Evolutionary conservation across 108 stramenopile species (phyloP).

Genomic region (Skeletonema grethae): DNA sequence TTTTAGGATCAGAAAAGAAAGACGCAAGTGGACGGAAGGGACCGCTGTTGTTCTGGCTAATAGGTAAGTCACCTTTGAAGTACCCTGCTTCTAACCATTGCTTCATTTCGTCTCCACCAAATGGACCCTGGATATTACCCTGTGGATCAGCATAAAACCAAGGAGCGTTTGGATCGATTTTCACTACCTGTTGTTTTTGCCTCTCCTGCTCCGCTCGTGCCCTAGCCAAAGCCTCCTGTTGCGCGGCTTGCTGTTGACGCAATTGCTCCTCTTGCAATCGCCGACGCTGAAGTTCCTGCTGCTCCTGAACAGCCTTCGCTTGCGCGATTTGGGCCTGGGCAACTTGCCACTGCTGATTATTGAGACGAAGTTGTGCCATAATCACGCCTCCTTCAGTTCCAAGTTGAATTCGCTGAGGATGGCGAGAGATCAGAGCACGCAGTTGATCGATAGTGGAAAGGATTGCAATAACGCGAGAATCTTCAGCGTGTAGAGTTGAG

Average conservation of each 20-base stretch:
- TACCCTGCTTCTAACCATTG: conserved; percentile 98
- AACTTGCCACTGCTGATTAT: conserved; percentile 76
- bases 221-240: conserved; percentile 24
- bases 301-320: conserved; percentile 53
- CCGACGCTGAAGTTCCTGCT: conserved; percentile 57
- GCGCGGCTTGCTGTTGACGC: conserved; percentile 56
- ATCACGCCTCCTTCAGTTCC: conserved; percentile 70
- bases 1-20: conserved; percentile 72
- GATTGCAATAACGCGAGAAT: conserved; percentile 80
- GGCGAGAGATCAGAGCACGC: conserved; percentile 71
- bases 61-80: conserved; percentile 93
- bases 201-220: conserved; percentile 21
- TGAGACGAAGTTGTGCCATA: conserved; percentile 73
- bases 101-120: conserved; percentile 93
- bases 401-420: conserved; percentile 65
- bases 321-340: conserved; percentile 47
- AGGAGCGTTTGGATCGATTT: conserved; percentile 64
- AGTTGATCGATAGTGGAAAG: conserved; percentile 72
- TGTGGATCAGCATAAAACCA: conserved; percentile 93
- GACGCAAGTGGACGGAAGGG: conserved; percentile 72
- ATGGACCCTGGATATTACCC: conserved; percentile 94
- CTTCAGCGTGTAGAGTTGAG: conserved; percentile 78
- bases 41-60: conserved; percentile 76
- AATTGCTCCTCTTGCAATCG: conserved; percentile 56
- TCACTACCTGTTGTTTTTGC: conserved; percentile 15